Percentiles rank a stretch among this genome's conserved stretches.
These are phyloP conservation scores for Xylariaceae sp. DNA, from an alignment of 2,329 filamentous ascomycete genomes.

Conservation along the genomic window DNA sequence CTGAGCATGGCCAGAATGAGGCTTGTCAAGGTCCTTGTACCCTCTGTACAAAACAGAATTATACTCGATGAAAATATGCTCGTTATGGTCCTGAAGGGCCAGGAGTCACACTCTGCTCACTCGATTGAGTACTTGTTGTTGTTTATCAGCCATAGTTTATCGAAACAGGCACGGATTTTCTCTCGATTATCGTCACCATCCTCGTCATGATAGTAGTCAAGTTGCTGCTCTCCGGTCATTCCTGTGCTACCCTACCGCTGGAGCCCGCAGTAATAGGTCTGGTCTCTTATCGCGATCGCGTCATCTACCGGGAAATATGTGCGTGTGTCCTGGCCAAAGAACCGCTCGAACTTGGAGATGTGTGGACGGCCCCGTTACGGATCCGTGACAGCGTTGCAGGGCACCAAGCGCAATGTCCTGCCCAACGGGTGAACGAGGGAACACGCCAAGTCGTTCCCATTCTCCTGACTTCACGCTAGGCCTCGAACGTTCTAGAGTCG, in stretches of 20 bases:
- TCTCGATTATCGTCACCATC: not conserved
- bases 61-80: not conserved
- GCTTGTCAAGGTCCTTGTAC: constrained; percentile 10
- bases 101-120: not conserved
- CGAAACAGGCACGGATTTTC: constrained; percentile 1
- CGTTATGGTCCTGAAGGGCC: not conserved
- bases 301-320: not conserved
- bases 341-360: not conserved
- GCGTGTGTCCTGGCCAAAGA: not conserved
- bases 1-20: constrained; percentile 1
- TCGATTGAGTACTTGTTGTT: not conserved
- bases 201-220: not conserved
- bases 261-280: not conserved
- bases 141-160: constrained; percentile 2
- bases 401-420: not conserved
- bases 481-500: not conserved
- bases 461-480: not conserved
- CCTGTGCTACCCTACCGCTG: not conserved
- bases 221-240: not conserved
- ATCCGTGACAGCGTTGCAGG: not conserved
- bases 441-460: not conserved
- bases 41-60: constrained; percentile 13
- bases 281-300: not conserved
- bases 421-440: not conserved
- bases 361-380: not conserved